These are phyloP conservation scores for Cenchrus purpureus DNA, from an alignment of 176 grass and related monocot species.

Conservation along the genomic window DNA sequence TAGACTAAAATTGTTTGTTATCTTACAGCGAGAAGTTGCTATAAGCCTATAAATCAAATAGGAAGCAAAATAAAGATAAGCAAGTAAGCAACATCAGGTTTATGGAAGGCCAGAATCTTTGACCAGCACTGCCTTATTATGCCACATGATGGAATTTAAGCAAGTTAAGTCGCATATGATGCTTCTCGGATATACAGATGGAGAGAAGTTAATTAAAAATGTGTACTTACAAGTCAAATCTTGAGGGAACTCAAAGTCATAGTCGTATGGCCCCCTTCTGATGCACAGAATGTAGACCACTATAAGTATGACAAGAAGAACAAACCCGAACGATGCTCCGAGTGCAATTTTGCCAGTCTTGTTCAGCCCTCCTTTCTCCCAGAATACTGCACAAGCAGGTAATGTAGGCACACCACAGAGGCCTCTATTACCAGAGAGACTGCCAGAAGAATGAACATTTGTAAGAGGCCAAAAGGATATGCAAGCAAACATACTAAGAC, in stretches of 20 bases:
- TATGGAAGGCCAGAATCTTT: background rate
- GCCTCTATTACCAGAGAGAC: slow-evolving; percentile 96
- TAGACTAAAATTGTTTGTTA: background rate
- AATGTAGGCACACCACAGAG: slow-evolving; percentile 91
- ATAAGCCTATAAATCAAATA: background rate
- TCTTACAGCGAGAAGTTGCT: background rate
- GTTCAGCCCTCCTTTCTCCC: slow-evolving; percentile 89
- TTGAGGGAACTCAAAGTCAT: slow-evolving; percentile 98
- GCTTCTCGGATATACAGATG: background rate
- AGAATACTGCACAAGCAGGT: slow-evolving; percentile 88
- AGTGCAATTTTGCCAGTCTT: slow-evolving; percentile 86
- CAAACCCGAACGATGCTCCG: slow-evolving; percentile 72
- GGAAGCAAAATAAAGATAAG: background rate
- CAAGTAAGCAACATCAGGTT: background rate
- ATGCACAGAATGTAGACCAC: slow-evolving; percentile 87
- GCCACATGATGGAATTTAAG: background rate
- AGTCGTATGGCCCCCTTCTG: slow-evolving; percentile 72
- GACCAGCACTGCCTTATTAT: background rate
- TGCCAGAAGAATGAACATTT: slow-evolving; percentile 39
- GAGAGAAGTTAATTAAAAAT: background rate
- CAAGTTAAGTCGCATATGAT: background rate
- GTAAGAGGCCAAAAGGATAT: slow-evolving; percentile 9
- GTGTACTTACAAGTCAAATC: slow-evolving; percentile 86
- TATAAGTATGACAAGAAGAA: slow-evolving; percentile 73
- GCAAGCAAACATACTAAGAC: background rate